phyloP scores from a whole-genome alignment of 169 alveolate genomes.

The Ichthyophthirius multifiliis region DNA sequence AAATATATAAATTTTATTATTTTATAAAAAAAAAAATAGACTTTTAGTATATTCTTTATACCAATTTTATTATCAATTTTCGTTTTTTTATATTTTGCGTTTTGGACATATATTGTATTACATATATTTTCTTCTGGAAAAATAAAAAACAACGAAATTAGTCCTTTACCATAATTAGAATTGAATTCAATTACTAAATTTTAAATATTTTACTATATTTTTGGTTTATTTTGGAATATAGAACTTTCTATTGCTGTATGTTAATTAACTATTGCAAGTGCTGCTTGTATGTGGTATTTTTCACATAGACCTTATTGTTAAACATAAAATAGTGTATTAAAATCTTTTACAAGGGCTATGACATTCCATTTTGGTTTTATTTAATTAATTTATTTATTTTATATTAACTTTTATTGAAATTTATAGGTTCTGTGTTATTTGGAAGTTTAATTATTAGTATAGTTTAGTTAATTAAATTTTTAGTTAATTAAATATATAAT shows the following conservation, averaged over 20 bases:
- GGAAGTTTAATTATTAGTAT: conserved; percentile 11
- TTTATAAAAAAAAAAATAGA: too few relatives aligned
- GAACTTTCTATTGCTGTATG: conserved; percentile 1
- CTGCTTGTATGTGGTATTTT: conserved; percentile 7
- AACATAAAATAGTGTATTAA: neutral
- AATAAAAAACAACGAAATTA: neutral
- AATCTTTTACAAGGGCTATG: neutral
- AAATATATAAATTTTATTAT: too few relatives aligned
- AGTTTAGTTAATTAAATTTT: neutral
- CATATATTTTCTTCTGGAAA: conserved; percentile 3
- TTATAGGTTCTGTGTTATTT: neutral
- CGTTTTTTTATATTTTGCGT: neutral
- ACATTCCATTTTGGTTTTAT: neutral
- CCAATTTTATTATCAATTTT: neutral
- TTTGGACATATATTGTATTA: neutral
- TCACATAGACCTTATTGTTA: neutral
- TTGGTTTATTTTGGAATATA: conserved; percentile 2
- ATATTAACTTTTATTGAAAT: neutral
- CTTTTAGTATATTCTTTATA: neutral
- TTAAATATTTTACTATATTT: neutral
- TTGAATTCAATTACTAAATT: neutral
- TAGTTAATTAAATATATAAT: neutral
- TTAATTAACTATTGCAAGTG: neutral
- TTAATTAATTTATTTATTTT: too few relatives aligned
- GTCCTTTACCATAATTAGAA: neutral